Evolutionary conservation across 1,284 basidiomycete genomes (phyloP).

Genomic region (Tilletiopsis washingtonensis): DNA sequence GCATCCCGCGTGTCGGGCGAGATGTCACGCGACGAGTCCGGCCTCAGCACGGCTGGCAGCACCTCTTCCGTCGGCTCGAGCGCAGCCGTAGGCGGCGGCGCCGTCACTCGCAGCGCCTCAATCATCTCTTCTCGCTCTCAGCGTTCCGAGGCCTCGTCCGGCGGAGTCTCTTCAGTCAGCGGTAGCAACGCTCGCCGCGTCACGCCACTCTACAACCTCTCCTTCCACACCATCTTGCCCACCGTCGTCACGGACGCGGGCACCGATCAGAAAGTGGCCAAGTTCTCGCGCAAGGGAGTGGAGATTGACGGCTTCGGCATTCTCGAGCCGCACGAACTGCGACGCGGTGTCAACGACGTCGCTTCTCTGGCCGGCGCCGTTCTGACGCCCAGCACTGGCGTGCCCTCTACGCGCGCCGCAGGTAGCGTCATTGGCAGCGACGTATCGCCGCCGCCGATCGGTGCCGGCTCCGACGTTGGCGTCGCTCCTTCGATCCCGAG

Average conservation of each 20-base stretch:
- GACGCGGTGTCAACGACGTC: constrained; percentile 25
- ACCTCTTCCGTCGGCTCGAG: not conserved
- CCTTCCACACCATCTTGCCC: constrained; percentile 84
- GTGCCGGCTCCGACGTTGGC: constrained; percentile 14
- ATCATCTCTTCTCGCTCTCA: constrained; percentile 17
- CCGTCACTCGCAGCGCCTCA: constrained; percentile 16
- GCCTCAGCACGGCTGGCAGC: not conserved
- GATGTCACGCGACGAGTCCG: constrained; percentile 1
- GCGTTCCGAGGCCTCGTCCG: constrained; percentile 3
- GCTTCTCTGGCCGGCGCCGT: constrained; percentile 11
- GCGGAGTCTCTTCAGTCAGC: constrained; percentile 49
- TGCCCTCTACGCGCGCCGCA: no score
- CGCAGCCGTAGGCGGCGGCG: no score
- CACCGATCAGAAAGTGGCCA: constrained; percentile 88
- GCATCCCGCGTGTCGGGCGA: constrained; percentile 4
- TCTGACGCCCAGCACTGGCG: no score
- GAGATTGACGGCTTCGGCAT: constrained; percentile 48
- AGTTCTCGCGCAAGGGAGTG: constrained; percentile 69
- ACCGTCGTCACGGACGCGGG: constrained; percentile 84
- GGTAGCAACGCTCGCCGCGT: constrained; percentile 62
- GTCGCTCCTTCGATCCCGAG: constrained; percentile 14
- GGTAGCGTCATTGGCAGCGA: constrained; percentile 2
- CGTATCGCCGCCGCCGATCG: not conserved
- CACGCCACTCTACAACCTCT: constrained; percentile 85
- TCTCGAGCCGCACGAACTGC: constrained; percentile 41